Conservation (phyloP, 352 stramenopile species). For the Globisporangium heterothallicum region DNA sequence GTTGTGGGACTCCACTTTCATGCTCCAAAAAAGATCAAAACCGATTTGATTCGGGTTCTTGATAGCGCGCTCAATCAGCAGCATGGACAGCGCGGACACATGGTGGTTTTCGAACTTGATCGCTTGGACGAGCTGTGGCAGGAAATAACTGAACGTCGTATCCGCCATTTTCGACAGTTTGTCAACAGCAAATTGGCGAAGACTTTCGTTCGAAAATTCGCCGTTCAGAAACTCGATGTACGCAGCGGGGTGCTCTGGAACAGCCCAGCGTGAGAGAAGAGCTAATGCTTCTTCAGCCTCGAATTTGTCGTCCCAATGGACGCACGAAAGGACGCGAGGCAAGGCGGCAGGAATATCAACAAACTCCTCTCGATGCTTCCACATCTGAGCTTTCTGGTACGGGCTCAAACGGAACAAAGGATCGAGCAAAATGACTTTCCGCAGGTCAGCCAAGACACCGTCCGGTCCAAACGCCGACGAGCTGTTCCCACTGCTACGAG, state of each 20-base stretch:
- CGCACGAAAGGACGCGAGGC: slow-evolving; percentile 74
- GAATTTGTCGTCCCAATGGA: slow-evolving; percentile 71
- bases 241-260: slow-evolving; percentile 68
- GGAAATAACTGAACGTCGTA: slow-evolving; percentile 82
- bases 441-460: slow-evolving; percentile 52
- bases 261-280: slow-evolving; percentile 64
- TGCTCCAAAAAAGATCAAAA: slow-evolving; percentile 87
- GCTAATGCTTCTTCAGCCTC: slow-evolving; percentile 65
- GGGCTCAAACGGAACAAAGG: slow-evolving; percentile 74
- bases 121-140: slow-evolving; percentile 85
- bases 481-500: slow-evolving; percentile 53
- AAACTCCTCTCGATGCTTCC: slow-evolving; percentile 76
- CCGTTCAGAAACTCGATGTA: slow-evolving; percentile 81
- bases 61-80: slow-evolving; percentile 85
- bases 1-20: slow-evolving; percentile 87
- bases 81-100: slow-evolving; percentile 60
- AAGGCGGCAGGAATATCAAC: slow-evolving; percentile 65
- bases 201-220: slow-evolving; percentile 68
- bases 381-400: slow-evolving; percentile 82
- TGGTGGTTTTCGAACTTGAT: slow-evolving; percentile 89
- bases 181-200: slow-evolving; percentile 69
- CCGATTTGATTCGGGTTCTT: slow-evolving; percentile 87
- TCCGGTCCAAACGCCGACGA: slow-evolving; percentile 34
- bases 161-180: slow-evolving; percentile 84
- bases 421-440: slow-evolving; percentile 77